A percentile compares a stretch with the other conserved stretches of the same genome.
These are phyloP conservation scores for Physcia stellaris DNA, from an alignment of 495 filamentous ascomycete genomes.

Conservation along the genomic window DNA sequence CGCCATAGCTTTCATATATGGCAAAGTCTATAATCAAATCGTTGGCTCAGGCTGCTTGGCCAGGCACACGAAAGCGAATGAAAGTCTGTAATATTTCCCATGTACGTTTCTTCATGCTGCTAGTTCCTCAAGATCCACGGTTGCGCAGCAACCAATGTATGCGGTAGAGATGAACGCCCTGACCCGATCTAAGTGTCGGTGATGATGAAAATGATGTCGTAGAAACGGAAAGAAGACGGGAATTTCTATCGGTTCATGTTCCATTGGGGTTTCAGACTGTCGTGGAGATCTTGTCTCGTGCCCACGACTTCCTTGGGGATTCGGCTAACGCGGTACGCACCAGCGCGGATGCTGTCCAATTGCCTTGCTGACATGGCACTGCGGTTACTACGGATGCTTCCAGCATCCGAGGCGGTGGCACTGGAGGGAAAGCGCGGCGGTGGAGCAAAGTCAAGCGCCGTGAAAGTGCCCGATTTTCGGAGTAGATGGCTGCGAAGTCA, in stretches of 20 bases:
- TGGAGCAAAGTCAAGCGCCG: constrained; percentile 87
- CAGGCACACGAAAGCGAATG: no score
- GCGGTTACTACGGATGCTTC: constrained; percentile 75
- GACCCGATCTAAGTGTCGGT: no score
- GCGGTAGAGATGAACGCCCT: no score
- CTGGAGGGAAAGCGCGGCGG: constrained; percentile 68
- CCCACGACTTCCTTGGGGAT: constrained; percentile 75
- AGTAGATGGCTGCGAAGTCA: constrained; percentile 57
- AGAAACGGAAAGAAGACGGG: no score
- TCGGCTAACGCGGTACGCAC: constrained; percentile 80
- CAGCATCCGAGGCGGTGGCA: constrained; percentile 65
- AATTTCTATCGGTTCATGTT: constrained; percentile 33
- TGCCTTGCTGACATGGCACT: constrained; percentile 65
- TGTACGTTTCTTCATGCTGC: no score
- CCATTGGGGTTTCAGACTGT: constrained; percentile 67
- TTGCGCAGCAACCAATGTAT: no score
- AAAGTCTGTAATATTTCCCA: no score
- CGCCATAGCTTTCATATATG: no score
- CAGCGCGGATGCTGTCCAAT: constrained; percentile 64
- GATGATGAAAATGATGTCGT: no score
- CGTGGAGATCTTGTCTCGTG: constrained; percentile 56
- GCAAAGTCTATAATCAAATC: no score
- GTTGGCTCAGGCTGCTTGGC: no score
- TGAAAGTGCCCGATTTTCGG: constrained; percentile 81
- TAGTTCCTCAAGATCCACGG: no score